phyloP scores from a whole-genome alignment of 2,329 filamentous ascomycete species.

The Fusarium sp. region DNA sequence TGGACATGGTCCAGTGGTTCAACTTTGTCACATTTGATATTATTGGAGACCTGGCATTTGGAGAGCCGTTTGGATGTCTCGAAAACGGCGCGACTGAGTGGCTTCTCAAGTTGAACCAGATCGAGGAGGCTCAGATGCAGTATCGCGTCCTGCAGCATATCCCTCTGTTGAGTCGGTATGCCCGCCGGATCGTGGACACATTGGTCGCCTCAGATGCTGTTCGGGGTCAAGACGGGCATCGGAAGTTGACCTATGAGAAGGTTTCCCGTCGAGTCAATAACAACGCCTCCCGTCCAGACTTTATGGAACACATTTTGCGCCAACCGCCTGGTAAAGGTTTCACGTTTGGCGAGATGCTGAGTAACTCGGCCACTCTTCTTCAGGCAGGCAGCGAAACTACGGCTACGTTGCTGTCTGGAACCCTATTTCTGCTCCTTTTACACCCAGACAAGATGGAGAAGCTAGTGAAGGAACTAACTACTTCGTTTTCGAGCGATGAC shows the following conservation, averaged over 20 bases:
- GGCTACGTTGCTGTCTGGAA: conserved; percentile 27
- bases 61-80: conserved; percentile 26
- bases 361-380: conserved; percentile 27
- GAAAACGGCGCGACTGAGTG: conserved; percentile 26
- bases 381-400: conserved; percentile 34
- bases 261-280: conserved; percentile 28
- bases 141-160: conserved; percentile 34
- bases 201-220: conserved; percentile 30
- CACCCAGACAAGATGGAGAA: conserved; percentile 18
- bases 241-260: conserved; percentile 29
- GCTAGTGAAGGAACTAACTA: conserved; percentile 13
- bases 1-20: conserved; percentile 31
- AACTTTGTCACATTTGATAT: conserved; percentile 28
- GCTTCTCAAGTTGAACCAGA: conserved; percentile 31
- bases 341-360: conserved; percentile 25
- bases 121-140: conserved; percentile 31
- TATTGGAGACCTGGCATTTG: conserved; percentile 25
- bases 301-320: conserved; percentile 25
- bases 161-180: conserved; percentile 24
- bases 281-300: conserved; percentile 26
- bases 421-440: conserved; percentile 15
- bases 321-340: conserved; percentile 23
- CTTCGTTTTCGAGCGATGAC: conserved; percentile 8
- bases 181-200: conserved; percentile 29
- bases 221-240: conserved; percentile 23